phyloP scores from a whole-genome alignment of 768 basidiomycete genomes.

The Russula griseocarnosa region DNA sequence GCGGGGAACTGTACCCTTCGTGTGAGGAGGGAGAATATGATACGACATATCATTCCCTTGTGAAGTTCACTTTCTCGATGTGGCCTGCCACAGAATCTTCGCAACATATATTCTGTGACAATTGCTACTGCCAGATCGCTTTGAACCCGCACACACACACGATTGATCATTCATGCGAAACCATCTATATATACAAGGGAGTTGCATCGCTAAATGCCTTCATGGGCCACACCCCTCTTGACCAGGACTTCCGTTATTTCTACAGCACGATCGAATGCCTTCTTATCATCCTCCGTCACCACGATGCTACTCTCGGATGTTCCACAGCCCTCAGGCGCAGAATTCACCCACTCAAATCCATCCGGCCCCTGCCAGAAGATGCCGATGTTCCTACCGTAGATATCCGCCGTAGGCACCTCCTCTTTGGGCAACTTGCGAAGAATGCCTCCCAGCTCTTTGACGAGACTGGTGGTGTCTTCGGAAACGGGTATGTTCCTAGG shows the following conservation, averaged over 20 bases:
- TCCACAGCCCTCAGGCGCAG: conserved; percentile 57
- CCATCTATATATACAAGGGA: neutral
- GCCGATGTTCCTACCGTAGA: conserved; percentile 66
- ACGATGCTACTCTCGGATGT: conserved; percentile 45
- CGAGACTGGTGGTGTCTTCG: conserved; percentile 38
- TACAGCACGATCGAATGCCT: conserved; percentile 65
- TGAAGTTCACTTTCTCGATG: neutral
- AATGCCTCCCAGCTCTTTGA: conserved; percentile 58
- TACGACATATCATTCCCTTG: neutral
- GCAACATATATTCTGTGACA: neutral
- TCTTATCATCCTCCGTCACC: conserved; percentile 57
- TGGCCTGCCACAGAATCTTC: too few relatives aligned
- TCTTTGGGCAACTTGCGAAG: conserved; percentile 57
- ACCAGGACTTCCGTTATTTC: conserved; percentile 57
- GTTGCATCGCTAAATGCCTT: neutral
- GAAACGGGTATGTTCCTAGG: conserved; percentile 44
- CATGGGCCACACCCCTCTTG: conserved; percentile 26
- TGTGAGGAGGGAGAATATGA: too few relatives aligned
- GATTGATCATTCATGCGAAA: too few relatives aligned
- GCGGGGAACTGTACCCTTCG: too few relatives aligned
- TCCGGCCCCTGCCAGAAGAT: conserved; percentile 57
- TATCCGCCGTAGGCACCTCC: conserved; percentile 54
- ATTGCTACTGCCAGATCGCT: neutral
- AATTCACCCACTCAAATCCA: conserved; percentile 56
- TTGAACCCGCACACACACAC: neutral